Base-by-base conservation (phyloP, 108 stramenopile genomes). In the Fistulifera pelliculosa region DNA sequence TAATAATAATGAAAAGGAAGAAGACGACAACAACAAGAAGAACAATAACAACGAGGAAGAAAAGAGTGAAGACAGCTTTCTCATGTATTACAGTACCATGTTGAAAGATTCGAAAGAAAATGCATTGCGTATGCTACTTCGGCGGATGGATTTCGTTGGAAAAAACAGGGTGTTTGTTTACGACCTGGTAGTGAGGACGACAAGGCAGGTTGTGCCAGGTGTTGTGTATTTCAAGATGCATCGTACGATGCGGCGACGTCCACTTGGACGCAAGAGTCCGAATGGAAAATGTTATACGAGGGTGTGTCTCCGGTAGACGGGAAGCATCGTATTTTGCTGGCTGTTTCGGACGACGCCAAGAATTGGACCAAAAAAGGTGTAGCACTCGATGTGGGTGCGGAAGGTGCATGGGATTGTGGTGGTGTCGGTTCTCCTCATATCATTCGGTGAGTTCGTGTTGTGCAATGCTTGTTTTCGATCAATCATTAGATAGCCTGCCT, bases 41-140 rank as follows among this genome's bases (percentile, higher is more conserved):
- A 8, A 35, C 31, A 8, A 35, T 8, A 35, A 35, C 6, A 35
- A 35, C 3, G 31, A 35, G 3, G 44, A 65, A 5, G 60, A 56
- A 19, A 76, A 78, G 27, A 35, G 31, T 35, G 40, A 56, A 0
- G 69, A 60, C 13, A 83, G 75, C 28, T 95, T 95, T 58, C 75
- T 80, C 66, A 95, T 95, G 94, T 95, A 87, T 61, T 93, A 95
- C 74, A 85, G 86, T 57, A 86, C 87, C 53, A 90, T 95, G 84
- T 54, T 70, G 16, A 85, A 85, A 42, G 75, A 74, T 39, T 68
- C 54, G 8, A 90, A 93, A 54, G 79, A 73, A 90, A 90, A 62
- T 80, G 65, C 38, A 77, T 95, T 49, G 88, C 76, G 12, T 58
- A 56, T 38, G 93, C 93, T 7, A 72, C 76, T 18, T 90, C 88